Evolutionary conservation across 768 basidiomycete genomes (phyloP).

Genomic region (Suillus subluteus): DNA sequence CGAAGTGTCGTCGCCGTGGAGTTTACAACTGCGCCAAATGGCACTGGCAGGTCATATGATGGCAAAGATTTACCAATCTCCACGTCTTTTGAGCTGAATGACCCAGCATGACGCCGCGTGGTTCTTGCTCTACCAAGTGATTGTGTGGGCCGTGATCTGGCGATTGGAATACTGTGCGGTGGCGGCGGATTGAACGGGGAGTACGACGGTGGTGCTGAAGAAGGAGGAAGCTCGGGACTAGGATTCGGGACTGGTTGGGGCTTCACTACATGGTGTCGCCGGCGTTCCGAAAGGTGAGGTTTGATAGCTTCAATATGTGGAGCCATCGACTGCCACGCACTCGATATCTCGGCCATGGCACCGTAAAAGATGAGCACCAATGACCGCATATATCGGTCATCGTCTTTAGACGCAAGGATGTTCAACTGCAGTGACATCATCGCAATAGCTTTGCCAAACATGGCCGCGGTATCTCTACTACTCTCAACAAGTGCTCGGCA

Average conservation of each 20-base stretch:
- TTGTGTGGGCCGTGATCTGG: constrained; percentile 30
- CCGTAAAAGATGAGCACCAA: constrained; percentile 88
- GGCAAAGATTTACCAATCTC: constrained; percentile 83
- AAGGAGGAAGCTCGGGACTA: constrained; percentile 30
- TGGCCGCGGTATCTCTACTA: constrained; percentile 81
- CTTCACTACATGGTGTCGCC: constrained; percentile 39
- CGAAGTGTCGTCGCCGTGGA: constrained; percentile 42
- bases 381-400: constrained; percentile 86
- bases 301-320: constrained; percentile 73
- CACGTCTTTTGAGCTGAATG: constrained; percentile 91
- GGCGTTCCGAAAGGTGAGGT: constrained; percentile 56
- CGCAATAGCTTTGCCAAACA: constrained; percentile 86
- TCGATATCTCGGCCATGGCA: constrained; percentile 84
- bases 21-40: constrained; percentile 30
- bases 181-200: constrained; percentile 27
- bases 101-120: constrained; percentile 87
- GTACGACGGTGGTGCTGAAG: constrained; percentile 30
- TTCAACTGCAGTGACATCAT: constrained; percentile 83
- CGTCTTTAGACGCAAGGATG: constrained; percentile 71
- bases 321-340: constrained; percentile 79
- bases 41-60: constrained; percentile 51
- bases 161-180: constrained; percentile 30
- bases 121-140: constrained; percentile 51
- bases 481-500: constrained; percentile 82
- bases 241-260: constrained; percentile 30